A percentile compares a stretch with the other conserved stretches of the same genome.
phyloP scores from a whole-genome alignment of 1,284 basidiomycete species.

The Agroathelia rolfsii region DNA sequence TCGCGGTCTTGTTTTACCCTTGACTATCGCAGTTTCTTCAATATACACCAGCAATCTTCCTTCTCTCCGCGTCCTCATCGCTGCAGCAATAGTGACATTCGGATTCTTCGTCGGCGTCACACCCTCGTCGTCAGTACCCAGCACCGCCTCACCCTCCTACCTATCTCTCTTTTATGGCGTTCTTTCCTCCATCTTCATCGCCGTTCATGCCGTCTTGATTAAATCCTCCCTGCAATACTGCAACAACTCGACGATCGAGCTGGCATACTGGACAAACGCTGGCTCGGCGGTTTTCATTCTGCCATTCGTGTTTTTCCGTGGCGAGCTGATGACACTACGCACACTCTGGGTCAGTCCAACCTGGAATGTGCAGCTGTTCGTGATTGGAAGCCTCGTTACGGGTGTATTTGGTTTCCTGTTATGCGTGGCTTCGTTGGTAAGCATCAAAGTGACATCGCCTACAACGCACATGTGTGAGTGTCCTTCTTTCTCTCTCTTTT shows the following conservation, averaged over 20 bases:
- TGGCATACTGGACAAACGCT: conserved; percentile 69
- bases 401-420: conserved; percentile 67
- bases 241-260: conserved; percentile 57
- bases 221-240: conserved; percentile 58
- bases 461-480: conserved; percentile 71
- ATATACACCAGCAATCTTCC: conserved; percentile 38
- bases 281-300: conserved; percentile 54
- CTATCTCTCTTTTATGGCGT: conserved; percentile 58
- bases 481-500: conserved; percentile 24
- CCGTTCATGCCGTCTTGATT: conserved; percentile 64
- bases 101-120: conserved; percentile 60
- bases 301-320: conserved; percentile 49
- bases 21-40: conserved; percentile 61
- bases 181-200: conserved; percentile 63
- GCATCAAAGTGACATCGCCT: conserved; percentile 65
- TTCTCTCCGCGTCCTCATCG: conserved; percentile 35
- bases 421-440: conserved; percentile 58
- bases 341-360: conserved; percentile 25
- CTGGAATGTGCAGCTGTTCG: conserved; percentile 46
- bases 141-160: conserved; percentile 34
- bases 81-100: conserved; percentile 45
- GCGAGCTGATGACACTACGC: conserved; percentile 36
- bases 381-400: conserved; percentile 55
- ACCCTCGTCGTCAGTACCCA: conserved; percentile 33
- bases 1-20: conserved; percentile 63